These are phyloP conservation scores for Neurospora pannonica DNA, from an alignment of 495 filamentous ascomycete genomes.

Conservation along the genomic window DNA sequence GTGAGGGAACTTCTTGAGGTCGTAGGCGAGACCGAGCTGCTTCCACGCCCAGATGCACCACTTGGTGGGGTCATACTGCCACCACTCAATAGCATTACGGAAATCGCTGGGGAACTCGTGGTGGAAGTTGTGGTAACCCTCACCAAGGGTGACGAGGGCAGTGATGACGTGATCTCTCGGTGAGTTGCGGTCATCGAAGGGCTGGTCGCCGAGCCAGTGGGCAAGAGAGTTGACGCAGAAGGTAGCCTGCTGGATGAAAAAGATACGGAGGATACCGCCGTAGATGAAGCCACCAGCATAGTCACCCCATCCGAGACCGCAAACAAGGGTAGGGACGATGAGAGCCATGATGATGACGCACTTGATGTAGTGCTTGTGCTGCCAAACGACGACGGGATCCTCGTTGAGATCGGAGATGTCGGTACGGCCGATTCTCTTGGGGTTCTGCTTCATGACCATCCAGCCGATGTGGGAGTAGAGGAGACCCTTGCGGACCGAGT, in stretches of 20 bases:
- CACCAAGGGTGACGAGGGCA: slow-evolving; percentile 88
- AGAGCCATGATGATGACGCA: slow-evolving; percentile 82
- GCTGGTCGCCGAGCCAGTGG: slow-evolving; percentile 98
- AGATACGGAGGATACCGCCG: slow-evolving; percentile 78
- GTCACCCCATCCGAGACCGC: slow-evolving; percentile 84
- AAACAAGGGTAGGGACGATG: slow-evolving; percentile 70
- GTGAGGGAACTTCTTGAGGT: slow-evolving; percentile 92
- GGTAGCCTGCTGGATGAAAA: slow-evolving; percentile 98
- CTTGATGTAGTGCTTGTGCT: slow-evolving; percentile 90
- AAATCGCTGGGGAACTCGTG: slow-evolving; percentile 99
- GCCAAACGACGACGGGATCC: slow-evolving; percentile 86
- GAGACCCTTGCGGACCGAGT: slow-evolving; percentile 96
- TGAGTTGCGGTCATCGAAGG: slow-evolving; percentile 98
- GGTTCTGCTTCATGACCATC: slow-evolving; percentile 94
- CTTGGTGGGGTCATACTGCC: slow-evolving; percentile 98
- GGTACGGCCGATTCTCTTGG: slow-evolving; percentile 85
- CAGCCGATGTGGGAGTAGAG: slow-evolving; percentile 90
- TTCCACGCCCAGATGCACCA: slow-evolving; percentile 94
- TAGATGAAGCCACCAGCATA: slow-evolving; percentile 90
- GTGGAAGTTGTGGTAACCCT: slow-evolving; percentile 99
- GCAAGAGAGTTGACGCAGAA: slow-evolving; percentile 99
- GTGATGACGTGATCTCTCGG: slow-evolving; percentile 96
- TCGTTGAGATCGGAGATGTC: slow-evolving; percentile 97
- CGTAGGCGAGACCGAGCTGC: slow-evolving; percentile 85
- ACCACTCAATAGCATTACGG: slow-evolving; percentile 96